These are phyloP conservation scores for Rosa rugosa DNA, from an alignment of 306 rosid species.

Conservation along the genomic window DNA sequence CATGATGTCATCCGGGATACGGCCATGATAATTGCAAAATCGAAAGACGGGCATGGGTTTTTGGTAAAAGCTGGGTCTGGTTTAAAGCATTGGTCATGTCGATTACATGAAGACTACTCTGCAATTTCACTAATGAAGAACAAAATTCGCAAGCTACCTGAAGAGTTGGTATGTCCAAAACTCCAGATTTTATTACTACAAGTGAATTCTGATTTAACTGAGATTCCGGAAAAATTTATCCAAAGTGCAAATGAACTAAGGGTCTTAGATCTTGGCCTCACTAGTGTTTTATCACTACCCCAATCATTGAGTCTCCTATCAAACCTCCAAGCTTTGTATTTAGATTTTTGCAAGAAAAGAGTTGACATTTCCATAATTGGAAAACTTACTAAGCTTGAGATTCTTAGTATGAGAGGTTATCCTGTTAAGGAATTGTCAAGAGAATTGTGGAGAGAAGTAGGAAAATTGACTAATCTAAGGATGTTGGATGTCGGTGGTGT, in stretches of 20 bases:
- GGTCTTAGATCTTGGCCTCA: not conserved
- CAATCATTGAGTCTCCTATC: not conserved
- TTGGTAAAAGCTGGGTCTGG: not conserved
- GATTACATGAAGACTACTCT: not conserved
- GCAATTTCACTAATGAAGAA: conserved; percentile 13
- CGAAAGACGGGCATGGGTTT: not conserved
- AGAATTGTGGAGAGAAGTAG: too few relatives aligned
- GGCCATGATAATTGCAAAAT: conserved; percentile 19
- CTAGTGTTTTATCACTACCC: not conserved
- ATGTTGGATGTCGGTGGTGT: too few relatives aligned
- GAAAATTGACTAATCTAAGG: too few relatives aligned
- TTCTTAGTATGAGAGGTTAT: not conserved
- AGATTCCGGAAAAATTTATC: conserved; percentile 1
- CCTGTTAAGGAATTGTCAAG: not conserved
- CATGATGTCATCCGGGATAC: conserved; percentile 36
- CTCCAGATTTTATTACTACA: conserved; percentile 15
- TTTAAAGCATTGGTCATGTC: conserved; percentile 5
- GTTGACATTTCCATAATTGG: not conserved
- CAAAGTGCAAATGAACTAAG: not conserved
- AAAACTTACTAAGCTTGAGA: not conserved
- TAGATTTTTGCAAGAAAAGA: not conserved
- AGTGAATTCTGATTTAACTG: not conserved
- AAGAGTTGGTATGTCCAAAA: conserved; percentile 13
- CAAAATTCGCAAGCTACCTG: not conserved
- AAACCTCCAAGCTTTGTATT: not conserved